Conservation (phyloP, 2,329 filamentous ascomycete genomes). For the Aureobasidium melanogenum region DNA sequence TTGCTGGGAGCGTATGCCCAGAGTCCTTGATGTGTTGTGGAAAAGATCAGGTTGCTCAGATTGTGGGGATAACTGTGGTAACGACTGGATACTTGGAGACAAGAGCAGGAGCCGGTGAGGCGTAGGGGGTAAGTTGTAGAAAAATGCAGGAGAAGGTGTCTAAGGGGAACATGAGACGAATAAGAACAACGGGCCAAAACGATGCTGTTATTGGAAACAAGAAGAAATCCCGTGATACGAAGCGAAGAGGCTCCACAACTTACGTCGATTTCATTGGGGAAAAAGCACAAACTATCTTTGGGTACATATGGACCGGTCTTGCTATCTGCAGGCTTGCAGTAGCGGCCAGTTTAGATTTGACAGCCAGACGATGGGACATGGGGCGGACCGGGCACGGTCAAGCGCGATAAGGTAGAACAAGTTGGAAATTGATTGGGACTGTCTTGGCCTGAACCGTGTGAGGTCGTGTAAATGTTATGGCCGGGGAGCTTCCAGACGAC, state of each 20-base stretch:
- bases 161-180: slow-evolving; percentile 11
- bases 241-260: slow-evolving; percentile 12
- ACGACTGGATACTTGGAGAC: background rate
- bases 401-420: slow-evolving; percentile 8
- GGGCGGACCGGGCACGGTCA: slow-evolving; percentile 12
- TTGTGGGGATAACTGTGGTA: background rate
- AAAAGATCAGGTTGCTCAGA: background rate
- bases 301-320: slow-evolving; percentile 11
- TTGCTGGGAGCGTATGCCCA: slow-evolving; percentile 9
- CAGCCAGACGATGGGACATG: slow-evolving; percentile 10
- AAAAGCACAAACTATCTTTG: slow-evolving; percentile 14
- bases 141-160: slow-evolving; percentile 9
- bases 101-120: background rate
- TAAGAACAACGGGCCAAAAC: slow-evolving; percentile 7
- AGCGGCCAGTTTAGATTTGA: slow-evolving; percentile 12
- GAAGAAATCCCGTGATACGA: slow-evolving; percentile 13
- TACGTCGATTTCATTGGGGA: slow-evolving; percentile 13
- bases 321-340: slow-evolving; percentile 12
- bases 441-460: slow-evolving; percentile 8
- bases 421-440: slow-evolving; percentile 10
- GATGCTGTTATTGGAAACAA: slow-evolving; percentile 13
- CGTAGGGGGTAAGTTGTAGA: background rate
- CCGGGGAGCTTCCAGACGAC: background rate
- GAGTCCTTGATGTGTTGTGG: background rate
- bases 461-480: slow-evolving; percentile 2